These are phyloP conservation scores for Chamaenerion angustifolium DNA, from an alignment of 345 rosid species.

Conservation along the genomic window DNA sequence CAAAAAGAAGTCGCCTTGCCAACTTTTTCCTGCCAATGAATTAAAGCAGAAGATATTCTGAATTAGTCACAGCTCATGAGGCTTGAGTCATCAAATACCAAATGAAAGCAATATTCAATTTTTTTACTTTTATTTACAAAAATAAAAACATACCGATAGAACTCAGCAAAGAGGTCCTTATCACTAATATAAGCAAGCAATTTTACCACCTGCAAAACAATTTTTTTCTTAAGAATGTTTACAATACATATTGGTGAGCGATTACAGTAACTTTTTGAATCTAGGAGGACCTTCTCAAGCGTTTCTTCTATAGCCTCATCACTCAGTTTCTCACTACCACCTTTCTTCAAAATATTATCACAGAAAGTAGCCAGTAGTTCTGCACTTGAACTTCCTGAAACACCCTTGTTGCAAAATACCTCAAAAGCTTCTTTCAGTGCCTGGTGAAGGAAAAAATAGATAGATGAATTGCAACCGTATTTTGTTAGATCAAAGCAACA, in stretches of 20 bases:
- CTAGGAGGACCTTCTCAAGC: conserved; percentile 39
- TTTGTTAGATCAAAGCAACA: neutral
- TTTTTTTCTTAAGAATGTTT: too few relatives aligned
- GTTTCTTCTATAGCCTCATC: conserved; percentile 62
- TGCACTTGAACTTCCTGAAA: conserved; percentile 49
- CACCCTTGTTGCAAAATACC: conserved; percentile 46
- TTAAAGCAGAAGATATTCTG: neutral
- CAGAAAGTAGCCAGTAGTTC: conserved; percentile 58
- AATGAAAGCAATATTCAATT: neutral
- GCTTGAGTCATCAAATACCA: neutral
- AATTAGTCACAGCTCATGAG: neutral
- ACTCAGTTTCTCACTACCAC: conserved; percentile 55
- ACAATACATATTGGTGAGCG: too few relatives aligned
- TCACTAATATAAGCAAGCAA: conserved; percentile 75
- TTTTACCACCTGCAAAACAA: conserved; percentile 64
- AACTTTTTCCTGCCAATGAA: conserved; percentile 50
- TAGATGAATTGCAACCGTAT: neutral
- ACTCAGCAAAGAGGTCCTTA: conserved; percentile 81
- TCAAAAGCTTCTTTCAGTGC: conserved; percentile 68
- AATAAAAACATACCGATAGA: conserved; percentile 38
- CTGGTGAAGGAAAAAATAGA: conserved; percentile 11
- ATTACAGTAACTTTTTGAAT: too few relatives aligned
- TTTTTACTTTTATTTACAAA: neutral
- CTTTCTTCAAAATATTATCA: conserved; percentile 53
- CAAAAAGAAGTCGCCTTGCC: conserved; percentile 44